Evolutionary conservation across 169 alveolate genomes (phyloP).

Genomic region (Cryptosporidium parvum): DNA sequence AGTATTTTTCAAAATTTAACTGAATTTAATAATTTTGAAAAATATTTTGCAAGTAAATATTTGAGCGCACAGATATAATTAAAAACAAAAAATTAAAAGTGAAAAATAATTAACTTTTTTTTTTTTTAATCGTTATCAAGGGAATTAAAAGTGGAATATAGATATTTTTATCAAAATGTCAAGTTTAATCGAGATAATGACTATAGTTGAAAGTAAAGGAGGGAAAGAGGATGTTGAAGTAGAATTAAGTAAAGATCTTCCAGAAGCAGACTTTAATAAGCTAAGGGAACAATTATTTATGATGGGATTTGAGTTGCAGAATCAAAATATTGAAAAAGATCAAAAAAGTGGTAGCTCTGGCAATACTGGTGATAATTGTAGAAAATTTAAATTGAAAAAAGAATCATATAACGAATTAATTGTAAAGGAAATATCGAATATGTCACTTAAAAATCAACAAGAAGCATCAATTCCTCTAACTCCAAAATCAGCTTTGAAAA

Average conservation of each 20-base stretch:
- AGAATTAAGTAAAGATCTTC: background rate
- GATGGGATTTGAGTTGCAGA: slow-evolving; percentile 19
- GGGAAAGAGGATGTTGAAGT: slow-evolving; percentile 45
- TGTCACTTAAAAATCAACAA: background rate
- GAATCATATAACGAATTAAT: slow-evolving; percentile 26
- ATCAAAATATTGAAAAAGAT: background rate
- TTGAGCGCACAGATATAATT: background rate
- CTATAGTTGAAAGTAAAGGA: slow-evolving; percentile 21
- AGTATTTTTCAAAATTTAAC: background rate
- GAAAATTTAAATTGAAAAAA: background rate
- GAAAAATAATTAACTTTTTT: background rate
- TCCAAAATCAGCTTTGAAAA: slow-evolving; percentile 20
- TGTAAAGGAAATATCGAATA: slow-evolving; percentile 28
- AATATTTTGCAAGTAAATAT: background rate
- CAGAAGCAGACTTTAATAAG: background rate
- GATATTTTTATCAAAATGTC: background rate
- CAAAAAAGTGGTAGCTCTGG: background rate
- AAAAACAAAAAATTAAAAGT: background rate
- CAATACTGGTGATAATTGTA: background rate
- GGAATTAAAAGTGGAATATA: background rate
- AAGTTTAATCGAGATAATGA: background rate
- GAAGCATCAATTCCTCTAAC: slow-evolving; percentile 1
- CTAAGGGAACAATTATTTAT: slow-evolving; percentile 11
- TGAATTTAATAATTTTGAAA: background rate
- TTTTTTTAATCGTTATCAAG: background rate